Conservation (phyloP, 176 grass and related monocot species). For the Panicum miliaceum region DNA sequence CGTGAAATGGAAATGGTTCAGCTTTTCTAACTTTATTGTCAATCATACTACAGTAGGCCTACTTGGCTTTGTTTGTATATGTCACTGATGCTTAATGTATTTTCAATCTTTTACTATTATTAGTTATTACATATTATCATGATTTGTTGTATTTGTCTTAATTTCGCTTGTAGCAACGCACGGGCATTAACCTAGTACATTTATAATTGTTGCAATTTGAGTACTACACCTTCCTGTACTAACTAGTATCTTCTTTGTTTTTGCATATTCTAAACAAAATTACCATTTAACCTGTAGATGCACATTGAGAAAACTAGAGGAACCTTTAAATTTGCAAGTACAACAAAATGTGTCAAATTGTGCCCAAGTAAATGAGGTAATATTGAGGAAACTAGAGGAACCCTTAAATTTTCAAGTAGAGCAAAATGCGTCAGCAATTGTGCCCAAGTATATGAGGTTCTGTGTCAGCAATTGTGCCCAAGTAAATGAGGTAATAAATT, state of each 20-base stretch:
- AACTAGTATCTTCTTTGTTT: neutral
- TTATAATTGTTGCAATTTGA: slow-evolving; percentile 17
- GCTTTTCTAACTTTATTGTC: too few species aligned
- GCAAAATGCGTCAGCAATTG: slow-evolving; percentile 95
- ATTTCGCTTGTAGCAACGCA: too few species aligned
- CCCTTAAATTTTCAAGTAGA: slow-evolving; percentile 96
- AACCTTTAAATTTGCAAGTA: slow-evolving; percentile 95
- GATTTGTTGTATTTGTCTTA: too few species aligned
- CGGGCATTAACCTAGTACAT: too few species aligned
- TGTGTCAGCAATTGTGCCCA: slow-evolving; percentile 97
- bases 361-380: too few species aligned
- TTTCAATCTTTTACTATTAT: too few species aligned
- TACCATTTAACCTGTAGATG: slow-evolving; percentile 44
- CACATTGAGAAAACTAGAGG: slow-evolving; percentile 92
- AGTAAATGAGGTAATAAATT: slow-evolving; percentile 99
- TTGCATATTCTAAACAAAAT: neutral
- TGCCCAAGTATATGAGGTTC: slow-evolving; percentile 98
- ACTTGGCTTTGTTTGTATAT: too few species aligned
- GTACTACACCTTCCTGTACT: neutral
- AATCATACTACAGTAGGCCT: too few species aligned
- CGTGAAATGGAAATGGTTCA: too few species aligned
- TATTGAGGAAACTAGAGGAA: too few species aligned
- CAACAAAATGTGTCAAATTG: slow-evolving; percentile 89
- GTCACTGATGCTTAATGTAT: too few species aligned
- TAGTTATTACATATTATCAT: too few species aligned